A percentile compares a stretch with the other conserved stretches of the same genome.
Evolutionary conservation across 768 basidiomycete species (phyloP).

Genomic region (Udeniomyces megalosporus): DNA sequence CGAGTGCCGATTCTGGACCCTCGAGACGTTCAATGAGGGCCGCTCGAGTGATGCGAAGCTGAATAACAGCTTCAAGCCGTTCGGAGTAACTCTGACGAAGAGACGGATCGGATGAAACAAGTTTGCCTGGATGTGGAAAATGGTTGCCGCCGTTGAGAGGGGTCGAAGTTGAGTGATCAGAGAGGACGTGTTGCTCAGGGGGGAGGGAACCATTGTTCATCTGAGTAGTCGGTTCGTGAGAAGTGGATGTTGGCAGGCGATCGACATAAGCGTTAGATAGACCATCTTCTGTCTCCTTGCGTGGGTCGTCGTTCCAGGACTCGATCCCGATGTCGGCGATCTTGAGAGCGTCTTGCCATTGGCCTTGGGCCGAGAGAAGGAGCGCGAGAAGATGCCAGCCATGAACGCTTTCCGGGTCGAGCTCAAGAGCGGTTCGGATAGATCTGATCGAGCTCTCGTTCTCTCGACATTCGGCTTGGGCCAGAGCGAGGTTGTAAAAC

Average conservation of each 20-base stretch:
- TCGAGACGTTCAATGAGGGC: slow-evolving; percentile 65
- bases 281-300: slow-evolving; percentile 21
- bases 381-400: slow-evolving; percentile 87
- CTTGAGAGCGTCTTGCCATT: slow-evolving; percentile 60
- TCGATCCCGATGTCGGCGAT: slow-evolving; percentile 66
- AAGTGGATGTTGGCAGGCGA: neutral
- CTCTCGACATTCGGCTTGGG: slow-evolving; percentile 50
- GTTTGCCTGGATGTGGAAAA: neutral
- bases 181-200: too few species aligned
- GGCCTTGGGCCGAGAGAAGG: slow-evolving; percentile 56
- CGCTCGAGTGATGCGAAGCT: slow-evolving; percentile 72
- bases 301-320: slow-evolving; percentile 36
- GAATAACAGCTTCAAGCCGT: slow-evolving; percentile 58
- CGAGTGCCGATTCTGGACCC: slow-evolving; percentile 67
- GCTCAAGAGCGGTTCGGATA: slow-evolving; percentile 58
- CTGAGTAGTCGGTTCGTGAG: too few species aligned
- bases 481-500: slow-evolving; percentile 67
- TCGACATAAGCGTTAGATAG: neutral
- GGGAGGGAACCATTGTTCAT: neutral
- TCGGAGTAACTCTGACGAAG: slow-evolving; percentile 38
- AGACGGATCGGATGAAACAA: slow-evolving; percentile 26
- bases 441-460: slow-evolving; percentile 50
- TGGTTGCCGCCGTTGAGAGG: neutral
- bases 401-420: slow-evolving; percentile 43
- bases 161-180: too few species aligned